Base-by-base conservation (phyloP, 2,329 filamentous ascomycete species). In the Colletotrichum euphorbiae region DNA sequence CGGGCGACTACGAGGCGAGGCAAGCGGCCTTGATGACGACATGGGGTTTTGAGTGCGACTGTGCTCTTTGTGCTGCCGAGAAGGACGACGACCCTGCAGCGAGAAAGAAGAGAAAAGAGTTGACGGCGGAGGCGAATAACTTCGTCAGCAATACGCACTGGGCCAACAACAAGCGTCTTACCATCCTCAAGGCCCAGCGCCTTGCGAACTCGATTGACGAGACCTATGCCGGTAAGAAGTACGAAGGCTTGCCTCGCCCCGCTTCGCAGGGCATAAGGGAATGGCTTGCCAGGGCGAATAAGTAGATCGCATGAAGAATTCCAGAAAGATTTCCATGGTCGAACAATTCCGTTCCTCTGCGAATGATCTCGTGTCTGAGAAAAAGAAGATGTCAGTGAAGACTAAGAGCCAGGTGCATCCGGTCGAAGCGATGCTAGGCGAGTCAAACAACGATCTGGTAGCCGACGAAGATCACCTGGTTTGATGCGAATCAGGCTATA, bases 21-120 rank as follows among this genome's bases (percentile, higher is more conserved):
- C 69, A 63, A 2, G 52, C 45, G 1, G 55, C 69, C 1, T 54
- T 78, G 5, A 55, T 45, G n/a, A 73, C 28, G 1, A 77, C 75
- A 0, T 82, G 80, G 79, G 76, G 77, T 0, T 82, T 82, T 38
- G 69, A 75, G 11, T 82, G 80, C 51, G 31, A 51, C 0, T 82
- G 81, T 52, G 45, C 48, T 5, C 73, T 82, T 1, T 82, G 80
- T 54, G 57, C 42, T 0, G 76, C 72, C 1, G 79, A 82, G 24
- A 70, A 70, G 60, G 33, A 24, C 1, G 76, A 77, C 17, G 51
- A 48, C 2, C 60, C 69, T 0, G 59, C 36, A 3, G 6, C 74
- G 40, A 48, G 74, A 3, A 69, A 66, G 45, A 70, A 43, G 62
- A 71, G 77, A 1, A 58, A 52, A 0, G 64, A 72, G 38, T 58